Evolutionary conservation across 768 basidiomycete genomes (phyloP), one percentile per base, ranked within the genome.

Genomic region (Mycena floridula): DNA sequence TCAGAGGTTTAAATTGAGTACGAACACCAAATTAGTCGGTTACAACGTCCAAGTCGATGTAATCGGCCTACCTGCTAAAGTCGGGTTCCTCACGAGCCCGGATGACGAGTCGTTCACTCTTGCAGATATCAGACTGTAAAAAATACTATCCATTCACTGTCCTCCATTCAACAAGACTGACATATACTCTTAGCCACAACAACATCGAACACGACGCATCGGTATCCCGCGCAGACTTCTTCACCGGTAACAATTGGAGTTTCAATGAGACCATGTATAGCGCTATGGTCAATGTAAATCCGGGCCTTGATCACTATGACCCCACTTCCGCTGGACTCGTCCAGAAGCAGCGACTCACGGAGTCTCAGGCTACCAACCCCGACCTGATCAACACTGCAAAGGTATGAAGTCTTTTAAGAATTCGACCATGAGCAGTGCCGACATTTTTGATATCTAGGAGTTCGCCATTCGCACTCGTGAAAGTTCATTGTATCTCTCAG

Each of bases 101-200:
- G 39, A 27, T 4, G 22, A 16, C 22, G 45, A 40, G 18, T 24
- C 45, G 23, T 46, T 46, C 26, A 40, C 39, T 23, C 25, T 46
- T 22, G 13, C 26, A 18, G 45, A 46, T 36, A 16, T 46, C 38
- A 41, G 25, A 40, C 27, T 46, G 45, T 46, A 25, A 13, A 38
- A 26, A 1, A 18, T n/a, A 15, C 15, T 11, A 16, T 20, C 25
- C 7, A 23, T n/a, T n/a, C n/a, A n/a, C n/a, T n/a, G n/a, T n/a
- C n/a, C n/a, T n/a, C n/a, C n/a, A n/a, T n/a, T 22, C 12, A n/a
- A 9, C 11, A 20, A 12, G 8, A n/a, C 25, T 12, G 7, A 7
- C 24, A 42, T 11, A 9, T 22, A 8, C 40, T 42, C 20, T 23
- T 25, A 27, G 22, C 7, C 40, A 42, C 25, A 25, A 22, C 9